Percentiles rank a stretch among this genome's conserved stretches.
These are phyloP conservation scores for Voacanga thouarsii DNA, from an alignment of 257 asterid species.

Conservation along the genomic window DNA sequence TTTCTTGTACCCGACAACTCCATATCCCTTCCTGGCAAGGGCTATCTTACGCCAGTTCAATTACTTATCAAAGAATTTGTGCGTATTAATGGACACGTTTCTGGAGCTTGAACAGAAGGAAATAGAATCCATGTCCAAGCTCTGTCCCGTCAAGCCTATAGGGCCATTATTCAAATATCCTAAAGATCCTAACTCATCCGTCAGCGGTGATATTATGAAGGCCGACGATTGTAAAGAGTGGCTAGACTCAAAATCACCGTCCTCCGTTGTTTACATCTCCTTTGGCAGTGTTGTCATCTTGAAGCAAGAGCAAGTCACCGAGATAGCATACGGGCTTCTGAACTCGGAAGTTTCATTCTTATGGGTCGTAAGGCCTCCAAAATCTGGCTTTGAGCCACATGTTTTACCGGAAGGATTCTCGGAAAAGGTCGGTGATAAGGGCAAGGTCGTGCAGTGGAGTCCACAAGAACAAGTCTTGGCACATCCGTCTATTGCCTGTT, in stretches of 20 bases:
- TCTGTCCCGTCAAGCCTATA: constrained; percentile 59
- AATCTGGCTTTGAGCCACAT: constrained; percentile 9
- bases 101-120: constrained; percentile 48
- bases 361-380: constrained; percentile 65
- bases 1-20: constrained; percentile 49
- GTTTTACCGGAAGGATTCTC: constrained; percentile 49
- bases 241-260: constrained; percentile 49
- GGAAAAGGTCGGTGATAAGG: constrained; percentile 51
- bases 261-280: constrained; percentile 70
- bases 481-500: constrained; percentile 69
- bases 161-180: constrained; percentile 63
- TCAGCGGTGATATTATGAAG: constrained; percentile 42
- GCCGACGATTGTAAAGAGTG: constrained; percentile 51
- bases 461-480: constrained; percentile 72
- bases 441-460: constrained; percentile 64
- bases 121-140: constrained; percentile 38
- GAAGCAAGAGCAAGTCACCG: constrained; percentile 64
- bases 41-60: constrained; percentile 57
- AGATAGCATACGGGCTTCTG: constrained; percentile 58
- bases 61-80: constrained; percentile 42
- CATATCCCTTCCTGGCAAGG: constrained; percentile 22
- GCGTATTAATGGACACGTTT: constrained; percentile 67
- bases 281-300: constrained; percentile 63
- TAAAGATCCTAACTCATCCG: not conserved
- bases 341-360: constrained; percentile 46